These are phyloP conservation scores for Tuber brumale DNA, from an alignment of 495 filamentous ascomycete species.

Conservation along the genomic window DNA sequence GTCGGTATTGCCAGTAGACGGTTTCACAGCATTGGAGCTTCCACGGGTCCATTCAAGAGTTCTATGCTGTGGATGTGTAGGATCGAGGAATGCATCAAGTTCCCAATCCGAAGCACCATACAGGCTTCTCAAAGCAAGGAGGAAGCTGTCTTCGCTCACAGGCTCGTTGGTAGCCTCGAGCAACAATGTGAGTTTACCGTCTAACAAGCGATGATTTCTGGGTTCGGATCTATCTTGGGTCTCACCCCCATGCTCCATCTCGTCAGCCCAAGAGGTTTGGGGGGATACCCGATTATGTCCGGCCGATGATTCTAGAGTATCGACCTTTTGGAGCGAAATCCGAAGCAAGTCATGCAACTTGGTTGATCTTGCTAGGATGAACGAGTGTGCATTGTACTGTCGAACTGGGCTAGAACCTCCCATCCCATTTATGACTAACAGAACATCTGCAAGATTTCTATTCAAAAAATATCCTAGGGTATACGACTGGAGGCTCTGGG, in stretches of 20 bases:
- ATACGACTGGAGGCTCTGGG: conserved; percentile 28
- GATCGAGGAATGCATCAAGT: conserved; percentile 39
- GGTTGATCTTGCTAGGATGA: conserved; percentile 32
- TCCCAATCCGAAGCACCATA: conserved; percentile 39
- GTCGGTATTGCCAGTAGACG: conserved; percentile 3
- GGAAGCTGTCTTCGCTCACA: conserved; percentile 33
- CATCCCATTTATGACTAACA: conserved; percentile 22
- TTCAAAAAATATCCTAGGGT: conserved; percentile 32
- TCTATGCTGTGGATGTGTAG: conserved; percentile 32
- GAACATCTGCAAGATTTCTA: conserved; percentile 33
- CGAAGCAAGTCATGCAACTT: conserved; percentile 29
- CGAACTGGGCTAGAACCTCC: conserved; percentile 10
- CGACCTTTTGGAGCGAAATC: neutral
- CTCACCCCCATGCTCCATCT: conserved; percentile 16
- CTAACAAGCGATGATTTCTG: neutral
- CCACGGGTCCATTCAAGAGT: conserved; percentile 29
- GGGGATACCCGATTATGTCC: conserved; percentile 1
- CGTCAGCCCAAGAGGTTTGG: conserved; percentile 28
- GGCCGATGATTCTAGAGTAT: neutral
- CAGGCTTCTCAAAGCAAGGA: conserved; percentile 31
- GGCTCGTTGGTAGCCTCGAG: conserved; percentile 24
- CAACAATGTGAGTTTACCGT: conserved; percentile 12
- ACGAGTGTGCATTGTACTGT: conserved; percentile 33
- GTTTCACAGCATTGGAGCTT: conserved; percentile 1
- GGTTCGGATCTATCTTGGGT: neutral